Percentiles rank a stretch among this genome's conserved stretches.
Evolutionary conservation across 2,329 filamentous ascomycete species (phyloP).

Genomic region (Alternaria conjuncta): DNA sequence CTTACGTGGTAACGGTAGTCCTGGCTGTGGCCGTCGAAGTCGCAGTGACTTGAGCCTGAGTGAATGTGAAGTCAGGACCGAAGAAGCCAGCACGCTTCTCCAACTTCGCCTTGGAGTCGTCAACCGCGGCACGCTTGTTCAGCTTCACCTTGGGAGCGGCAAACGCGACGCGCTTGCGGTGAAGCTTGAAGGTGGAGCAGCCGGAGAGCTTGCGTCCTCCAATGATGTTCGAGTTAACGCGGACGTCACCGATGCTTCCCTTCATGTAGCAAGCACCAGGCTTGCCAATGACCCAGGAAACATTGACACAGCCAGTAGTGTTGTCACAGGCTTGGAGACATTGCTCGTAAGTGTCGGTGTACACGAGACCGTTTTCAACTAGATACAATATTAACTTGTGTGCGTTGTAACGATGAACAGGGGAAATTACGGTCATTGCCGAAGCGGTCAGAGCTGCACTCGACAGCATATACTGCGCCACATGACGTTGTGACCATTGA

Average conservation of each 20-base stretch:
- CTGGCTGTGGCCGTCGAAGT: not conserved
- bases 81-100: not conserved
- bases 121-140: conserved; percentile 11
- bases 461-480: conserved; percentile 27
- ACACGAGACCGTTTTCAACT: conserved; percentile 17
- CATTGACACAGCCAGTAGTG: conserved; percentile 26
- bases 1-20: not conserved
- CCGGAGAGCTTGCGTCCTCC: conserved; percentile 24
- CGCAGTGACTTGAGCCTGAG: not conserved
- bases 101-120: not conserved
- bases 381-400: not conserved
- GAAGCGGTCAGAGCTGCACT: conserved; percentile 32
- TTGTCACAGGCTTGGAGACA: conserved; percentile 31
- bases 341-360: conserved; percentile 11
- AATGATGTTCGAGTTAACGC: conserved; percentile 19
- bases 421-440: conserved; percentile 27
- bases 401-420: not conserved
- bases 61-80: conserved; percentile 4
- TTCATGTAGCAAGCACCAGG: conserved; percentile 38
- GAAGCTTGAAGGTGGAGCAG: conserved; percentile 14
- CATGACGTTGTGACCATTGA: conserved; percentile 18
- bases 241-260: conserved; percentile 10
- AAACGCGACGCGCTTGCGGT: conserved; percentile 19
- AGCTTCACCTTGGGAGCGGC: not conserved
- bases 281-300: conserved; percentile 22